Evolutionary conservation across 2,329 filamentous ascomycete species (phyloP).

Genomic region (Rhinocladiella similis): DNA sequence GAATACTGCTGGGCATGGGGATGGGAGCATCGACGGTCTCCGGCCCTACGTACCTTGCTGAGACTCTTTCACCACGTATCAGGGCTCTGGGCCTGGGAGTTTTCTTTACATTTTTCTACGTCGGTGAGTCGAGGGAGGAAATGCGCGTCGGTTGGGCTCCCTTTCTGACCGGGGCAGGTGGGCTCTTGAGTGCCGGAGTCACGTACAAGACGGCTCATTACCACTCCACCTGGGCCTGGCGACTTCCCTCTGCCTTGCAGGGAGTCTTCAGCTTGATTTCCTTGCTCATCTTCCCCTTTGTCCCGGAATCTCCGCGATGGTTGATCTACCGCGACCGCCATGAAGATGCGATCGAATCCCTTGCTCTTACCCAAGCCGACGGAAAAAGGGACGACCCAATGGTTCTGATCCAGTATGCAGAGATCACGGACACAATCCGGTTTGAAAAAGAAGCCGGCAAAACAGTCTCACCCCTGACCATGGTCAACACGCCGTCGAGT

Average conservation of each 20-base stretch:
- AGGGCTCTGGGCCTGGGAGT: neutral
- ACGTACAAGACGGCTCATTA: conserved; percentile 40
- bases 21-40: neutral
- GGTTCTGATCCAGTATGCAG: conserved; percentile 4
- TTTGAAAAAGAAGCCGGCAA: conserved; percentile 3
- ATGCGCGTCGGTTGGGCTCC: neutral
- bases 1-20: conserved; percentile 12
- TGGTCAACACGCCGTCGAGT: conserved; percentile 13
- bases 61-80: neutral
- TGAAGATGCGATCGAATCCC: conserved; percentile 18
- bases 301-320: conserved; percentile 28
- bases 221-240: conserved; percentile 24
- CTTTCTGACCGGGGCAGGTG: conserved; percentile 31
- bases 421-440: conserved; percentile 16
- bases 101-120: neutral
- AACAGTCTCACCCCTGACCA: neutral
- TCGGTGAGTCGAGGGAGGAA: neutral
- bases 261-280: conserved; percentile 17
- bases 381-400: conserved; percentile 9
- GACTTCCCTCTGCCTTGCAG: conserved; percentile 11
- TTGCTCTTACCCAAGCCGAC: conserved; percentile 11
- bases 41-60: conserved; percentile 7
- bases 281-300: conserved; percentile 41
- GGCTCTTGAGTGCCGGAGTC: conserved; percentile 49
- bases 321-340: conserved; percentile 25